Conservation (phyloP, 2,329 filamentous ascomycete genomes). For the Fusarium stilboides region DNA sequence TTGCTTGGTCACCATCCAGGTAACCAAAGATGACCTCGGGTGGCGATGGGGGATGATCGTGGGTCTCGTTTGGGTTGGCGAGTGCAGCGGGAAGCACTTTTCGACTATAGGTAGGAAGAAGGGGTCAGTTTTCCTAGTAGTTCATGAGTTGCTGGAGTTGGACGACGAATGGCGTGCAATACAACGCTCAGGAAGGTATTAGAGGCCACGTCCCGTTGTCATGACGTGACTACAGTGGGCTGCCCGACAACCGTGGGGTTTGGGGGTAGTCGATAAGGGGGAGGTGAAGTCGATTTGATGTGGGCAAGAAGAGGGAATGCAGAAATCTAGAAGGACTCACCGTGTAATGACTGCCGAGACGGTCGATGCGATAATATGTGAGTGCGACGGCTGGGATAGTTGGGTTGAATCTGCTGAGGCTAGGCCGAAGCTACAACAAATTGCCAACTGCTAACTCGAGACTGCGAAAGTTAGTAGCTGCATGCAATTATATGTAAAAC, state of each 20-base stretch:
- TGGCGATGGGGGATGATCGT: conserved; percentile 35
- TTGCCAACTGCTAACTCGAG: conserved; percentile 42
- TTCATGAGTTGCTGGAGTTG: conserved; percentile 5
- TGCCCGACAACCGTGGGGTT: conserved; percentile 36
- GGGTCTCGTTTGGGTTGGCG: conserved; percentile 31
- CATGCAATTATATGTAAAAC: conserved; percentile 38
- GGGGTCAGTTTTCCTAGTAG: conserved; percentile 29
- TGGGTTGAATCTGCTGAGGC: conserved; percentile 26
- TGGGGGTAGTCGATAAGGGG: conserved; percentile 29
- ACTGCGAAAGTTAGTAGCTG: conserved; percentile 41
- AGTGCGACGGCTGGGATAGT: conserved; percentile 28
- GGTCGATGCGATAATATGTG: conserved; percentile 39
- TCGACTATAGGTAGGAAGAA: conserved; percentile 21
- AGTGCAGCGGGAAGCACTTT: conserved; percentile 31
- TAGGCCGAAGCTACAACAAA: conserved; percentile 37
- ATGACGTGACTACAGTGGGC: conserved; percentile 46
- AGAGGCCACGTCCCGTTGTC: conserved; percentile 42
- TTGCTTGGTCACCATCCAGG: conserved; percentile 48
- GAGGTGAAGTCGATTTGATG: conserved; percentile 11
- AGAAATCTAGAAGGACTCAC: conserved; percentile 37
- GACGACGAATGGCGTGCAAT: conserved; percentile 3
- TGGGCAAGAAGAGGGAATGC: conserved; percentile 15
- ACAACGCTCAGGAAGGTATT: conserved; percentile 21
- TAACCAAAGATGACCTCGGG: conserved; percentile 35
- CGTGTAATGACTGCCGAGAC: conserved; percentile 25